Conservation (phyloP, 129 eudicot genomes). For the Ambrosia artemisiifolia region DNA sequence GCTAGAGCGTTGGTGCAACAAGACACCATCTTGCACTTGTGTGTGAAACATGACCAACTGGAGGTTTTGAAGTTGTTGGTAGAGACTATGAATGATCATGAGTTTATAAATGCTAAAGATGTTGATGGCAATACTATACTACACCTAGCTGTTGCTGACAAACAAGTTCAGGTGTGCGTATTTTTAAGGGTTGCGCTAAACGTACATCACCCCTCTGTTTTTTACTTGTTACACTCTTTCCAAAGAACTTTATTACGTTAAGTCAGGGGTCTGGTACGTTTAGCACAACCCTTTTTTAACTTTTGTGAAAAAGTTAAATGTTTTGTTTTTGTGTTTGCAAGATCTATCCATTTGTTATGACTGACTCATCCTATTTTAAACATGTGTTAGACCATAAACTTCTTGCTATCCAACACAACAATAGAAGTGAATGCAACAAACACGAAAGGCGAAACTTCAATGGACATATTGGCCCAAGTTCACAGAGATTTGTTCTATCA, state of each 20-base stretch:
- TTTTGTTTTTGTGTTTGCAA: neutral
- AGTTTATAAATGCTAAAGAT: constrained; percentile 35
- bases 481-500: constrained; percentile 25
- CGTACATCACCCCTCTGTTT: no score
- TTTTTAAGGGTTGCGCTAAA: no score
- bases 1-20: constrained; percentile 27
- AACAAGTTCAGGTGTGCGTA: constrained; percentile 34
- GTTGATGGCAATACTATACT: constrained; percentile 36
- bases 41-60: constrained; percentile 36
- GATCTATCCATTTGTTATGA: neutral
- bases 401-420: constrained; percentile 24
- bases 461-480: constrained; percentile 30
- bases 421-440: constrained; percentile 35
- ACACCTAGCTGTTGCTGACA: constrained; percentile 42
- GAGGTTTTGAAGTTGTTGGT: constrained; percentile 36
- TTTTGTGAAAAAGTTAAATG: no score
- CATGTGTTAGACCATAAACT: constrained; percentile 29
- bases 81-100: constrained; percentile 19
- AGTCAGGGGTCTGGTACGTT: no score
- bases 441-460: constrained; percentile 26
- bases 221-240: no score
- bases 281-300: no score
- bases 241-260: no score
- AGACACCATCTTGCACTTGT: constrained; percentile 42
- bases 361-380: neutral